These are phyloP conservation scores for Psilocybe cyanescens DNA, from an alignment of 768 basidiomycete genomes.

Conservation along the genomic window DNA sequence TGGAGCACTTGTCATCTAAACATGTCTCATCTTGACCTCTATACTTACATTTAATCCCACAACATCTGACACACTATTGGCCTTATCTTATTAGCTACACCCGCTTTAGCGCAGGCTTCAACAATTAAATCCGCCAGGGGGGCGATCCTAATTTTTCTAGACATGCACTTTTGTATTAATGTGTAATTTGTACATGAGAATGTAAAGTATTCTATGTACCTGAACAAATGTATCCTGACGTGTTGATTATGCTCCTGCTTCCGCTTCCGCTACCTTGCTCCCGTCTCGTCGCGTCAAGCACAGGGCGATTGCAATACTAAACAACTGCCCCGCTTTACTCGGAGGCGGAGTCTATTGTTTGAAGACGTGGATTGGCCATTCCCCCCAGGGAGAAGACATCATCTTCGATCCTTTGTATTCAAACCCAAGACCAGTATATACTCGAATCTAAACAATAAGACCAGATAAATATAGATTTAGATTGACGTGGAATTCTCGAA, in stretches of 20 bases:
- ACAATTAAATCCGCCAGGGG: neutral
- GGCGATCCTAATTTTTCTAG: neutral
- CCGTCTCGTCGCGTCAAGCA: neutral
- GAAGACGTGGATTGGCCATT: slow-evolving; percentile 31
- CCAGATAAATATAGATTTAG: neutral
- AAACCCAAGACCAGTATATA: slow-evolving; percentile 27
- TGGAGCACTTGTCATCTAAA: neutral
- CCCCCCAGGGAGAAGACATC: slow-evolving; percentile 29
- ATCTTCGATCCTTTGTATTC: slow-evolving; percentile 22
- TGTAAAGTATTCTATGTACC: neutral
- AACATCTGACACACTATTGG: neutral
- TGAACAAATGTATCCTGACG: neutral
- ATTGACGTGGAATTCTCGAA: neutral
- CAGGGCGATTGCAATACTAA: neutral
- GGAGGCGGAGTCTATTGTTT: slow-evolving; percentile 11
- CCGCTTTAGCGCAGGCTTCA: too few relatives aligned
- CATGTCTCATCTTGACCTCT: neutral
- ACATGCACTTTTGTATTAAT: neutral
- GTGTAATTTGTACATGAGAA: neutral
- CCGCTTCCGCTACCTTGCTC: neutral
- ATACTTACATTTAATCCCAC: neutral
- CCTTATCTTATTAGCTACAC: too few relatives aligned
- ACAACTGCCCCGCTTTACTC: slow-evolving; percentile 19
- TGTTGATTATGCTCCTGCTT: neutral
- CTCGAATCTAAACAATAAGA: slow-evolving; percentile 22